Evolutionary conservation across 768 basidiomycete genomes (phyloP).

Genomic region (Boletus huronensis): DNA sequence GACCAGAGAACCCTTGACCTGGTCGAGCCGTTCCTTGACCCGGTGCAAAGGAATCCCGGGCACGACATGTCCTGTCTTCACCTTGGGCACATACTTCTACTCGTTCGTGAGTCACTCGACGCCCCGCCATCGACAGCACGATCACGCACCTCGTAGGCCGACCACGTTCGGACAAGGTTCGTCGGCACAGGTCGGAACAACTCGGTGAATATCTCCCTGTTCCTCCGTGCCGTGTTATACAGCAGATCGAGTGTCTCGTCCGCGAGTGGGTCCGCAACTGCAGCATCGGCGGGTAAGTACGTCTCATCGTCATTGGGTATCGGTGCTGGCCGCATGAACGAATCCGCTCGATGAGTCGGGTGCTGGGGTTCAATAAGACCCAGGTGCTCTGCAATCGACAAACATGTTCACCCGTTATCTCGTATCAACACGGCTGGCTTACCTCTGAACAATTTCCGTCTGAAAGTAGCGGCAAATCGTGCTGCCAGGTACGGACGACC

Average conservation of each 20-base stretch:
- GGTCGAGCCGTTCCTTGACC: conserved; percentile 70
- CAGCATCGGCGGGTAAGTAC: conserved; percentile 49
- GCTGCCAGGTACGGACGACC: conserved; percentile 67
- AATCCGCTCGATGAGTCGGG: conserved; percentile 36
- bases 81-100: conserved; percentile 74
- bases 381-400: conserved; percentile 62
- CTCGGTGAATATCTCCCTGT: conserved; percentile 83
- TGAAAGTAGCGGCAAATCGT: conserved; percentile 79
- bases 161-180: conserved; percentile 77
- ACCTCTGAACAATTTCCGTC: conserved; percentile 84
- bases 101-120: conserved; percentile 6
- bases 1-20: conserved; percentile 70
- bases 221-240: conserved; percentile 69
- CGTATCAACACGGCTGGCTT: conserved; percentile 8
- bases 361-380: conserved; percentile 79
- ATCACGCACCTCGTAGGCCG: conserved; percentile 64
- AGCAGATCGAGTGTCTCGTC: conserved; percentile 58
- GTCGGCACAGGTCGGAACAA: conserved; percentile 84
- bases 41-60: conserved; percentile 61
- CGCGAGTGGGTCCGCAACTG: conserved; percentile 77
- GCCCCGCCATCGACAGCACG: conserved; percentile 5
- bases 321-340: conserved; percentile 82
- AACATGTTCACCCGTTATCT: neutral
- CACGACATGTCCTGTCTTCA: conserved; percentile 77
- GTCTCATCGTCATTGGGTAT: conserved; percentile 66